Evolutionary conservation across 2,329 filamentous ascomycete genomes (phyloP).

Genomic region (Botryotinia globosa): DNA sequence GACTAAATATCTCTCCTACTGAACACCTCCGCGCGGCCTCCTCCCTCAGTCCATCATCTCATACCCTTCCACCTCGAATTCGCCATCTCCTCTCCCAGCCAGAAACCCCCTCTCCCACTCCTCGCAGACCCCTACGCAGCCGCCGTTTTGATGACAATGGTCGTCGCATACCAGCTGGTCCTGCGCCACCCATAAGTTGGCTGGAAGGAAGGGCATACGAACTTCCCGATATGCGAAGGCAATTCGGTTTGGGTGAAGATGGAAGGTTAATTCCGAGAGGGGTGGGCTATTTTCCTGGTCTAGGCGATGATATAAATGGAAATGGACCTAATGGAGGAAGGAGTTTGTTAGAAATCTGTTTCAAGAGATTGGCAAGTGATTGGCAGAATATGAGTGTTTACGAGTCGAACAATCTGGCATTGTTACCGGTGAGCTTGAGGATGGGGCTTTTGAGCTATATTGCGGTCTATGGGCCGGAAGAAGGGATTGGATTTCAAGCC

Average conservation of each 20-base stretch:
- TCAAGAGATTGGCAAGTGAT: constrained; percentile 51
- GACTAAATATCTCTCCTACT: constrained; percentile 40
- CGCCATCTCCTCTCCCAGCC: constrained; percentile 58
- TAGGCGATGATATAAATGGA: constrained; percentile 31
- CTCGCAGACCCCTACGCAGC: constrained; percentile 39
- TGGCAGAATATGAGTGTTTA: constrained; percentile 57
- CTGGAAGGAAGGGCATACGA: constrained; percentile 40
- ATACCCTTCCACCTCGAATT: constrained; percentile 59
- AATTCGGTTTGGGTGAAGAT: neutral
- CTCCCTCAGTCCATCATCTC: constrained; percentile 33
- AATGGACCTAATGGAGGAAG: constrained; percentile 7
- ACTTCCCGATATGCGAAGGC: constrained; percentile 21
- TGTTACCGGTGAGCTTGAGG: constrained; percentile 53
- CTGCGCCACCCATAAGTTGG: constrained; percentile 60
- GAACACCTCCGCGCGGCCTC: constrained; percentile 27
- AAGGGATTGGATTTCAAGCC: constrained; percentile 51
- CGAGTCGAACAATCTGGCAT: constrained; percentile 55
- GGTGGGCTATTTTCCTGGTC: constrained; percentile 41
- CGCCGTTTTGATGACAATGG: constrained; percentile 49
- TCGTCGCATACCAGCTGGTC: constrained; percentile 54
- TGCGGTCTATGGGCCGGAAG: constrained; percentile 43
- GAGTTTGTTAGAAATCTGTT: constrained; percentile 48
- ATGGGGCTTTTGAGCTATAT: constrained; percentile 52
- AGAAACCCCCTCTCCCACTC: constrained; percentile 48
- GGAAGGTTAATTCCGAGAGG: constrained; percentile 36